These are phyloP conservation scores for Lyophyllum atratum DNA, from an alignment of 768 basidiomycete species.

Conservation along the genomic window DNA sequence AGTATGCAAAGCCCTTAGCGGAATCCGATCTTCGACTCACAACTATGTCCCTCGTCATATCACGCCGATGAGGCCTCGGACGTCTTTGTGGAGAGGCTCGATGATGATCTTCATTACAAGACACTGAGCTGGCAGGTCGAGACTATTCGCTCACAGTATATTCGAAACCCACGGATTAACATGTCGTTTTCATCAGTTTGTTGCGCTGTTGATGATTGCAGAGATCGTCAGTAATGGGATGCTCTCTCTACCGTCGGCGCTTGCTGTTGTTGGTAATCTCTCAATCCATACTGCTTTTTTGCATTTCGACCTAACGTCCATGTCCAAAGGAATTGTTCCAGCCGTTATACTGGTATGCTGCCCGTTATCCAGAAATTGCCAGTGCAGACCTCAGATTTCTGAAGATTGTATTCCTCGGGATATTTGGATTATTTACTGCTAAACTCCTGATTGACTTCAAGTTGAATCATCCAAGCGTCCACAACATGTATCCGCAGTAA, in stretches of 20 bases:
- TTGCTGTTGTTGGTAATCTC: constrained; percentile 49
- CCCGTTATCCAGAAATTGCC: too few species aligned
- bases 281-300: neutral
- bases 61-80: constrained; percentile 22
- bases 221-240: constrained; percentile 61
- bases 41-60: neutral
- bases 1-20: neutral
- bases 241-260: constrained; percentile 51
- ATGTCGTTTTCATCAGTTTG: constrained; percentile 34
- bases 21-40: too few species aligned
- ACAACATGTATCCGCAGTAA: constrained; percentile 38
- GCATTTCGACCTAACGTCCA: neutral
- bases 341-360: constrained; percentile 39
- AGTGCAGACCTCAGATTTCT: neutral
- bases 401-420: constrained; percentile 50
- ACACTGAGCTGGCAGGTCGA: constrained; percentile 53
- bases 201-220: constrained; percentile 54
- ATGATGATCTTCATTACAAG: constrained; percentile 52
- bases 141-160: neutral
- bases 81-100: constrained; percentile 46
- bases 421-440: constrained; percentile 52
- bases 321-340: constrained; percentile 45
- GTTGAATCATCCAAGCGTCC: constrained; percentile 53
- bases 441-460: constrained; percentile 60
- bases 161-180: neutral